These are phyloP conservation scores for Agapanthus africanus DNA, from an alignment of 106 monocot genomes.

Conservation along the genomic window DNA sequence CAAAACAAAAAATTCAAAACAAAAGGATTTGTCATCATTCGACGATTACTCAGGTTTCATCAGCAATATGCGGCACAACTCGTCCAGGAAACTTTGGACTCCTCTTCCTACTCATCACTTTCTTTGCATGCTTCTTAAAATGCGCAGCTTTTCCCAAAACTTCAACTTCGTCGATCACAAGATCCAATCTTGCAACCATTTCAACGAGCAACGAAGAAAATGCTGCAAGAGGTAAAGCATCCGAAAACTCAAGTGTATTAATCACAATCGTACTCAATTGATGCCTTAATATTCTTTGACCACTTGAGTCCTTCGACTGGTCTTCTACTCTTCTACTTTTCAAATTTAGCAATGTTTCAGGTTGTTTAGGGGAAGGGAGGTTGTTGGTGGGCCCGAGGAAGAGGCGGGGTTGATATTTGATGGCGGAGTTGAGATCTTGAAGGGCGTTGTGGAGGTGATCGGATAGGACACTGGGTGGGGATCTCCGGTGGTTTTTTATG, in stretches of 20 bases:
- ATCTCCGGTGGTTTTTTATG: constrained; percentile 37
- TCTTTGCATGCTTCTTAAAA: constrained; percentile 32
- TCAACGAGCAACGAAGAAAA: constrained; percentile 70
- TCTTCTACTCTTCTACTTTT: constrained; percentile 20
- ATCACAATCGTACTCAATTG: constrained; percentile 59
- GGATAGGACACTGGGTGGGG: constrained; percentile 15
- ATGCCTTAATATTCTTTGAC: constrained; percentile 19
- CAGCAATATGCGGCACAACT: no score
- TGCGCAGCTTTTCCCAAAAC: constrained; percentile 42
- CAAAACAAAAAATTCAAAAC: no score
- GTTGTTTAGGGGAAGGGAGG: constrained; percentile 22
- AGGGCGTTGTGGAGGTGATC: constrained; percentile 13
- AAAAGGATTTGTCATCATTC: no score
- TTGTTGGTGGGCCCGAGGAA: constrained; percentile 34
- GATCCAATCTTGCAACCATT: constrained; percentile 63
- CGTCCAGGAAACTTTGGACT: neutral
- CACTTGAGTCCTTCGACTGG: constrained; percentile 2
- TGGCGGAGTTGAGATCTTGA: constrained; percentile 19
- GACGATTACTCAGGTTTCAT: no score
- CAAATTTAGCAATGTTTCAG: constrained; percentile 20
- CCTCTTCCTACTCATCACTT: constrained; percentile 8
- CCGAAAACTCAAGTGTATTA: constrained; percentile 63
- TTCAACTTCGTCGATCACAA: constrained; percentile 61
- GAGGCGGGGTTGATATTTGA: constrained; percentile 57
- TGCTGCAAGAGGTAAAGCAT: constrained; percentile 63